Conservation (phyloP, 2,329 filamentous ascomycete genomes). For the Colletotrichum kahawae region DNA sequence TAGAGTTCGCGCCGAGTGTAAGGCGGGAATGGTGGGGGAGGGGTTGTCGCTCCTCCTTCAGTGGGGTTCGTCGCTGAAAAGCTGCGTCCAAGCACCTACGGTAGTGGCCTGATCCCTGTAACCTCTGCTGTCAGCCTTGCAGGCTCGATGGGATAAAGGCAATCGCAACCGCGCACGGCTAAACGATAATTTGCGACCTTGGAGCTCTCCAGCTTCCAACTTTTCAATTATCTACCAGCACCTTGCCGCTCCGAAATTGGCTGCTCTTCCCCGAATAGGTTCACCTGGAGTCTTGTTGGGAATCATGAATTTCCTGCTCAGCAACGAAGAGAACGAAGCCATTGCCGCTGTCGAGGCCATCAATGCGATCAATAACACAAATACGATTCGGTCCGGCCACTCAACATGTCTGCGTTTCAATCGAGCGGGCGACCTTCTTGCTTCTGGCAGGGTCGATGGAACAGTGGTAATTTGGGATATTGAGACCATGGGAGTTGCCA, state of each 20-base stretch:
- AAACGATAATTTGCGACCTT: not conserved
- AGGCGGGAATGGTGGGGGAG: constrained; percentile 22
- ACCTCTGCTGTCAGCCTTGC: constrained; percentile 37
- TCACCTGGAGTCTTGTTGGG: not conserved
- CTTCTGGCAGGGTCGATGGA: constrained; percentile 91
- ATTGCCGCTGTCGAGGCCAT: constrained; percentile 23
- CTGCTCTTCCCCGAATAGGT: not conserved
- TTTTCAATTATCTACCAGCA: not conserved
- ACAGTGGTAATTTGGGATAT: constrained; percentile 96
- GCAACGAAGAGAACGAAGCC: constrained; percentile 49
- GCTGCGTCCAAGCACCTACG: not conserved
- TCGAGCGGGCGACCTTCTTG: constrained; percentile 90
- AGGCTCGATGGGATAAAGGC: constrained; percentile 12
- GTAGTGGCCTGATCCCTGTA: not conserved
- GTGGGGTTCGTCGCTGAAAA: constrained; percentile 7
- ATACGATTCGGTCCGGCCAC: constrained; percentile 78
- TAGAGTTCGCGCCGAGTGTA: not conserved
- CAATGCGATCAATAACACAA: constrained; percentile 67
- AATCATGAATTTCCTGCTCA: constrained; percentile 64
- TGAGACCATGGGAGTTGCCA: constrained; percentile 94
- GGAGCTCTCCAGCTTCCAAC: not conserved
- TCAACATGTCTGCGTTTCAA: constrained; percentile 82
- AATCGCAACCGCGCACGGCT: constrained; percentile 7
- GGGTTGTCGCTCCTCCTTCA: constrained; percentile 11
- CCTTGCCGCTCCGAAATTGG: not conserved